Conservation (phyloP, 2,329 filamentous ascomycete species). For the Monilinia fructicola region DNA sequence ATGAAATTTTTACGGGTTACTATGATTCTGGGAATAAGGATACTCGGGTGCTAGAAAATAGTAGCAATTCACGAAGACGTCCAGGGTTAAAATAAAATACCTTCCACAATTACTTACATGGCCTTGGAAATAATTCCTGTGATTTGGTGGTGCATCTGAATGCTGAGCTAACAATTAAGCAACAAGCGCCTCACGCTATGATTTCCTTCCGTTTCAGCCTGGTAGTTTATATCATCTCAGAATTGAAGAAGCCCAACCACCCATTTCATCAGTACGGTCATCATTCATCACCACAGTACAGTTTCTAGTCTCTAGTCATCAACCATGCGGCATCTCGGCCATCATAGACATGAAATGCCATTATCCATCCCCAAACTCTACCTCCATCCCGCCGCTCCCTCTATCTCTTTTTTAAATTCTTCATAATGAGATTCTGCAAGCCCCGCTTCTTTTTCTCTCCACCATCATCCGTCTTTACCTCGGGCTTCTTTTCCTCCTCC, state of each 20-base stretch:
- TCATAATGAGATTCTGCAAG: conserved; percentile 20
- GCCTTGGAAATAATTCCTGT: background rate
- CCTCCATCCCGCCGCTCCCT: background rate
- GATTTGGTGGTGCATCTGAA: background rate
- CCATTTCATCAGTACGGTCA: background rate
- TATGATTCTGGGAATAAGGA: conserved; percentile 27
- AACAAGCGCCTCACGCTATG: conserved; percentile 9
- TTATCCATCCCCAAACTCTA: background rate
- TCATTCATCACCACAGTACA: background rate
- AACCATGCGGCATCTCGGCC: background rate
- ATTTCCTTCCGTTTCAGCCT: background rate
- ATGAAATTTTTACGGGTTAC: conserved; percentile 28
- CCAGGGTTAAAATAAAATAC: conserved; percentile 19
- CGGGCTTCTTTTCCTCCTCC: conserved; percentile 31
- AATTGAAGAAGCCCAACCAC: background rate
- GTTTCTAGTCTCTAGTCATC: background rate
- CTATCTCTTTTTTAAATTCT: conserved; percentile 21
- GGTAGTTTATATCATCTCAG: background rate
- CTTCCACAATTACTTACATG: background rate
- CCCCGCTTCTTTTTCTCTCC: conserved; percentile 23
- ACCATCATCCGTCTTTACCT: conserved; percentile 37
- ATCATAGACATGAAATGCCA: background rate
- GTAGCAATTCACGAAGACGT: conserved; percentile 9
- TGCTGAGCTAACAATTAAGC: background rate
- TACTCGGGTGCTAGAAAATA: conserved; percentile 23